Evolutionary conservation across 208 protist species (phyloP), one percentile per base, ranked within the genome.

Genomic region (Leptomonas pyrrhocoris): DNA sequence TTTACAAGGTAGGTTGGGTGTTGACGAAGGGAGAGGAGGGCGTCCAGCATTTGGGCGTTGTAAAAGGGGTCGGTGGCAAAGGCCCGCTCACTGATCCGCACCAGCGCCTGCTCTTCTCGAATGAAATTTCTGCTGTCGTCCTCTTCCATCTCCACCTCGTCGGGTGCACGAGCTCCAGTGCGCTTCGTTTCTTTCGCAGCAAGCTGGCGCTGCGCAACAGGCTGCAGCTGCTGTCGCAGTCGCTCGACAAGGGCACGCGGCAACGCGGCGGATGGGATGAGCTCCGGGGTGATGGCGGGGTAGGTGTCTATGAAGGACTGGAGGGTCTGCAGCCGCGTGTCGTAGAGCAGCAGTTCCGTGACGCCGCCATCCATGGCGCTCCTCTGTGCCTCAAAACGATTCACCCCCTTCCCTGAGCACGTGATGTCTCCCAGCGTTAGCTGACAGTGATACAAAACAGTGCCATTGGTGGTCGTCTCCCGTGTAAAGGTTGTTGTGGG

Each of bases 331-430:
- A 95, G 40, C 13, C 85, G 80, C 56, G 81, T 74, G 54, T 95
- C 87, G 74, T 85, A 84, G 38, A 93, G 64, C 38, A 90, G 73
- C 71, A 93, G 58, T 57, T 92, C 74, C 15, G 77, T 42, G 16
- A 95, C 59, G 21, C 76, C 84, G 9, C 49, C 34, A 31, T 83
- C 77, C 62, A 89, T 50, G 5, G 90, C 90, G 2, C 45, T 48
- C 4, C 90, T 80, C 68, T 95, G 75, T 0, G 90, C 85, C 63
- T 92, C 90, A 74, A 93, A 94, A 53, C 88, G 65, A 50, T 91
- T 94, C 28, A 91, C 67, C 16, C 90, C 90, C 2, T 28, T 56
- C 23, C 77, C 87, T n/a, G 80, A 74, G 45, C 85, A 91, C 15
- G 42, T 69, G 16, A 92, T 54, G 23, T 75, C 85, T 55, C 70